Base-by-base conservation (phyloP, 192 early-diverging fungal genomes). In the Coemansia sp. region DNA sequence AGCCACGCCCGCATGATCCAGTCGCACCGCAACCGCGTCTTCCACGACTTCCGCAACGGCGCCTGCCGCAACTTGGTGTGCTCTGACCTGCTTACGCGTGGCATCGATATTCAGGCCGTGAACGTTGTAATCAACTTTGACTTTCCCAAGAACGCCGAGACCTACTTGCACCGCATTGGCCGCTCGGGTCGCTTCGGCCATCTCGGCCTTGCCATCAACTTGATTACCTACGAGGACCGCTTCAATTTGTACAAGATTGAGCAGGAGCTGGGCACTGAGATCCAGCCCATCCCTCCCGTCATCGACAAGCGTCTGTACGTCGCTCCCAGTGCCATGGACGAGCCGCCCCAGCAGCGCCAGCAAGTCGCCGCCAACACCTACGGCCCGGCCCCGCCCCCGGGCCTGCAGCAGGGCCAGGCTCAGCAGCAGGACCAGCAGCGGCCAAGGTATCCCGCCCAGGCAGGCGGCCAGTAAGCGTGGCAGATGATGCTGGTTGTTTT, bases 101-200 rank as follows among this genome's bases (percentile, higher is more conserved):
- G 97, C 85, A 99, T 99, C 70, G 97, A 99, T 80, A 98, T 99
- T 75, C 97, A 99, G 82, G 96, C 95, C 18, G 97, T 99, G 39
- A 98, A 98, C 76, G 96, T 99, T 14, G 97, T 99, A 55, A 98
- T 99, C 86, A 98, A 99, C 87, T 99, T 98, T 89, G 97, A 99
- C 81, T 98, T 99, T 76, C 96, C 96, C 63, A 98, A 98, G 77
- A 99, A 98, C 64, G 93, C 96, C 34, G 97, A 99, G 83, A 99
- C 95, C 2, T 99, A 99, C 75, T 84, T 99, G 38, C 97, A 99
- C 83, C 91, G 97, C 65, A 99, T 99, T 73, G 97, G 97, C 60
- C 91, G 97, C 72, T 95, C 93, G 43, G 97, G 97, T 12, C 90
- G 95, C 62, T 99, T 95, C 74, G 96, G 91, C 45, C 95, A 97